Conservation (phyloP, 176 grass and related monocot genomes). For the Oryza brachyantha region DNA sequence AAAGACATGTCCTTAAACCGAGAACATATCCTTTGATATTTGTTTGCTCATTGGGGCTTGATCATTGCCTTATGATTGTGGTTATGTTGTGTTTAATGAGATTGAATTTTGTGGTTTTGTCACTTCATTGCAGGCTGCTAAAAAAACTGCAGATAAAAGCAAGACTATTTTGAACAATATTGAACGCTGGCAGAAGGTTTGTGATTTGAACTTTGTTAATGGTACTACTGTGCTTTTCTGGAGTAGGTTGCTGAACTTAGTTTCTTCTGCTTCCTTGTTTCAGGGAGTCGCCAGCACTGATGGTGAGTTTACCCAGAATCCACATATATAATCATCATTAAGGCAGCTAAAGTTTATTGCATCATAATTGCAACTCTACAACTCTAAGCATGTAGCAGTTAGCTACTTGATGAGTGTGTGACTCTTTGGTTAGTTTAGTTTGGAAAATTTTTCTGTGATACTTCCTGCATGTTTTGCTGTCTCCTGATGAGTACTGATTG, state of each 20-base stretch:
- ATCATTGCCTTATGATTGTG: not conserved
- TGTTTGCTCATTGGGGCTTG: not conserved
- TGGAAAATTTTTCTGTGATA: not conserved
- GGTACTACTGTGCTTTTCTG: not conserved
- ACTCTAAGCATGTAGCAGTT: not conserved
- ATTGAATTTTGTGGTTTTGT: slow-evolving; percentile 23
- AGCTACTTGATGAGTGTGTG: slow-evolving; percentile 13
- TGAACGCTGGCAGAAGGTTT: slow-evolving; percentile 98
- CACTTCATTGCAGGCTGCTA: slow-evolving; percentile 62
- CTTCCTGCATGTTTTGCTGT: slow-evolving; percentile 6
- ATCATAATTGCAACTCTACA: slow-evolving; percentile 7
- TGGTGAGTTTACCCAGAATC: slow-evolving; percentile 54
- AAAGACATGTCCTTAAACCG: not conserved
- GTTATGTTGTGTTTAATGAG: not conserved
- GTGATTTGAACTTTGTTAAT: slow-evolving; percentile 35
- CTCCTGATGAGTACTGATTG: not conserved
- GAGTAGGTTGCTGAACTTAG: slow-evolving; percentile 21
- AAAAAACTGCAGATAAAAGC: slow-evolving; percentile 82
- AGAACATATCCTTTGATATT: not conserved
- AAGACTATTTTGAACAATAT: slow-evolving; percentile 82
- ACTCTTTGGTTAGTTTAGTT: slow-evolving; percentile 12
- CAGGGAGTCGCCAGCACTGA: slow-evolving; percentile 93
- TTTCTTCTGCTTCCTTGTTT: slow-evolving; percentile 46
- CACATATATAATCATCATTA: slow-evolving; percentile 4
- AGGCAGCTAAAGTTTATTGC: slow-evolving; percentile 5